Conservation (phyloP, 192 early-diverging fungal genomes). For the Coemansia sp. region DNA sequence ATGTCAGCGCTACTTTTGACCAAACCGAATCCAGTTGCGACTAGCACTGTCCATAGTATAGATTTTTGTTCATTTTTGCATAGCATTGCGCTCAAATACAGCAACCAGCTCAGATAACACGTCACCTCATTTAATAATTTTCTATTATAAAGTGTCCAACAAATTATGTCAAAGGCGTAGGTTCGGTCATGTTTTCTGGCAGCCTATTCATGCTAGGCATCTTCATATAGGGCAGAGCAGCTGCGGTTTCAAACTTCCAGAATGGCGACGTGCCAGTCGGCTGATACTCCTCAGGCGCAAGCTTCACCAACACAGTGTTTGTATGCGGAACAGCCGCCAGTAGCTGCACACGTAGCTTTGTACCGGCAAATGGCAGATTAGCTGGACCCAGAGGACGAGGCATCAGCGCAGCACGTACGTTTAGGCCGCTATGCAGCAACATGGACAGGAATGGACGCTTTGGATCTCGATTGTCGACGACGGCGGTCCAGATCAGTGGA, state of each 20-base stretch:
- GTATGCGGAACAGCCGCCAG: conserved; percentile 17
- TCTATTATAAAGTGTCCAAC: no score
- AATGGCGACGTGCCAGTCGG: conserved; percentile 34
- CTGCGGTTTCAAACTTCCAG: conserved; percentile 12
- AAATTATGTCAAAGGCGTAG: not conserved
- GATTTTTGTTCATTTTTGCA: not conserved
- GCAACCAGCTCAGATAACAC: not conserved
- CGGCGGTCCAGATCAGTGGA: conserved; percentile 46
- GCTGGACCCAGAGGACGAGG: conserved; percentile 19
- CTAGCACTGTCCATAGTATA: not conserved
- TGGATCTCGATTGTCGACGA: conserved; percentile 41
- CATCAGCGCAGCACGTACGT: conserved; percentile 18
- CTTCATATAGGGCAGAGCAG: not conserved
- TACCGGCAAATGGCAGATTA: conserved; percentile 43
- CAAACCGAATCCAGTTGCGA: not conserved
- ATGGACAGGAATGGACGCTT: conserved; percentile 35
- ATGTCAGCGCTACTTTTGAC: conserved; percentile 16
- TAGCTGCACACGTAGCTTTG: conserved; percentile 43
- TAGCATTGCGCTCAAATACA: not conserved
- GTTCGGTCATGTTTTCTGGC: conserved; percentile 3
- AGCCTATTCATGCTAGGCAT: conserved; percentile 7
- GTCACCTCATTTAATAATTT: no score
- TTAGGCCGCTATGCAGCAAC: conserved; percentile 10
- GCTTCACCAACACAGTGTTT: conserved; percentile 22
- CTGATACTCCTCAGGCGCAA: conserved; percentile 44